Percentiles rank a stretch among this genome's conserved stretches.
Evolutionary conservation across 2,329 filamentous ascomycete genomes (phyloP).

Genomic region (Ceratocystis papillata): DNA sequence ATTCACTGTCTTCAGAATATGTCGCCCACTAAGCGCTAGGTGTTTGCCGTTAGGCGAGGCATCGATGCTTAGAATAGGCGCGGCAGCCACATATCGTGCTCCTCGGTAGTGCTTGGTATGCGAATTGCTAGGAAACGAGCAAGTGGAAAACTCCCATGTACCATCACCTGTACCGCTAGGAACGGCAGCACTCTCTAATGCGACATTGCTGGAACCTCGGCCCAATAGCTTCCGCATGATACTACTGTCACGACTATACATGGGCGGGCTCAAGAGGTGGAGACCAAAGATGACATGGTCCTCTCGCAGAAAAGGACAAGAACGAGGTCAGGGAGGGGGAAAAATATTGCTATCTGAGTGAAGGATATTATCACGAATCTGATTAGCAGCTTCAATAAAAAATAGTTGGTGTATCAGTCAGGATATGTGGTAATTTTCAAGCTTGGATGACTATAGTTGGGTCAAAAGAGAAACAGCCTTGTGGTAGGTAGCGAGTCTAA

Average conservation of each 20-base stretch:
- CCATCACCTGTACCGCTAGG: conserved; percentile 29
- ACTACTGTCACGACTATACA: conserved; percentile 33
- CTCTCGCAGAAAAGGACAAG: neutral
- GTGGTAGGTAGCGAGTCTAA: neutral
- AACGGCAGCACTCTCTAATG: conserved; percentile 35
- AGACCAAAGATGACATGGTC: conserved; percentile 12
- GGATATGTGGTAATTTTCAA: neutral
- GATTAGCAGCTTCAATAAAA: neutral
- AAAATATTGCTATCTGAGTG: neutral
- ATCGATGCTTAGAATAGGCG: conserved; percentile 48
- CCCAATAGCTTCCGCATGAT: conserved; percentile 53
- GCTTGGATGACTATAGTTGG: neutral
- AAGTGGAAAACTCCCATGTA: conserved; percentile 9
- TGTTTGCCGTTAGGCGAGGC: conserved; percentile 45
- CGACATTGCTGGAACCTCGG: conserved; percentile 40
- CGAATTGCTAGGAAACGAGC: conserved; percentile 26
- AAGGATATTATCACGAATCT: neutral
- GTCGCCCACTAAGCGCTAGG: conserved; percentile 48
- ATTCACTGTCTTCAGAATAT: conserved; percentile 50
- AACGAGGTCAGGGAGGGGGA: neutral
- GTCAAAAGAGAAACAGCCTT: conserved; percentile 7
- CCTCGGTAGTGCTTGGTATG: conserved; percentile 48
- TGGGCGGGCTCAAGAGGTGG: conserved; percentile 14
- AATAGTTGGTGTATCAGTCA: neutral
- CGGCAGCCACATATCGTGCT: conserved; percentile 41